A percentile compares a stretch with the other conserved stretches of the same genome.
phyloP scores from a whole-genome alignment of 2,329 filamentous ascomycete species.

The Xylariales sp. region DNA sequence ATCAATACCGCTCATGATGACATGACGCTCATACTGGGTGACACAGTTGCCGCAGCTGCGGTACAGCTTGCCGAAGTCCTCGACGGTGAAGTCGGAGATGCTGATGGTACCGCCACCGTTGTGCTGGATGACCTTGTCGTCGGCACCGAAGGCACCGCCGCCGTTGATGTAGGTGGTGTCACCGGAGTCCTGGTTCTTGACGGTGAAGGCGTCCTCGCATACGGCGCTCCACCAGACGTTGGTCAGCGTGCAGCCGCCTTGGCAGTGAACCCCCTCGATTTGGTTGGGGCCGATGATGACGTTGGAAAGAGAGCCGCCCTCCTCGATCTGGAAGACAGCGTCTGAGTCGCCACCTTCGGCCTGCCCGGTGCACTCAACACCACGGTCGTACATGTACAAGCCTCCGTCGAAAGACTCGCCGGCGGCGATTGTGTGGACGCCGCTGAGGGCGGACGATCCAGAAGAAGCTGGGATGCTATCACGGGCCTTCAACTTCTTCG shows the following conservation, averaged over 20 bases:
- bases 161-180: slow-evolving; percentile 10
- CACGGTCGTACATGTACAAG: slow-evolving; percentile 42
- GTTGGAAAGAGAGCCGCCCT: slow-evolving; percentile 28
- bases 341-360: slow-evolving; percentile 37
- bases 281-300: slow-evolving; percentile 35
- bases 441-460: slow-evolving; percentile 5
- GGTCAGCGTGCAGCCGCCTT: slow-evolving; percentile 23
- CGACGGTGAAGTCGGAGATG: slow-evolving; percentile 28
- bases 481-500: background rate
- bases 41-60: slow-evolving; percentile 42
- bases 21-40: slow-evolving; percentile 25
- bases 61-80: slow-evolving; percentile 39
- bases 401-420: slow-evolving; percentile 36
- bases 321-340: slow-evolving; percentile 25
- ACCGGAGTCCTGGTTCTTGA: slow-evolving; percentile 5
- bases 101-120: slow-evolving; percentile 12
- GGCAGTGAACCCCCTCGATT: slow-evolving; percentile 34
- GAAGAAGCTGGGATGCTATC: slow-evolving; percentile 6
- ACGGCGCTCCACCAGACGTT: slow-evolving; percentile 32
- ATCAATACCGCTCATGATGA: slow-evolving; percentile 25
- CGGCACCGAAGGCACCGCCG: slow-evolving; percentile 24
- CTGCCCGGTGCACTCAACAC: slow-evolving; percentile 35
- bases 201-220: slow-evolving; percentile 29
- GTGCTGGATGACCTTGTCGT: slow-evolving; percentile 19
- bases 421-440: slow-evolving; percentile 14